Conservation (phyloP, 805 yeast genomes). For the Lipomyces sp. region DNA sequence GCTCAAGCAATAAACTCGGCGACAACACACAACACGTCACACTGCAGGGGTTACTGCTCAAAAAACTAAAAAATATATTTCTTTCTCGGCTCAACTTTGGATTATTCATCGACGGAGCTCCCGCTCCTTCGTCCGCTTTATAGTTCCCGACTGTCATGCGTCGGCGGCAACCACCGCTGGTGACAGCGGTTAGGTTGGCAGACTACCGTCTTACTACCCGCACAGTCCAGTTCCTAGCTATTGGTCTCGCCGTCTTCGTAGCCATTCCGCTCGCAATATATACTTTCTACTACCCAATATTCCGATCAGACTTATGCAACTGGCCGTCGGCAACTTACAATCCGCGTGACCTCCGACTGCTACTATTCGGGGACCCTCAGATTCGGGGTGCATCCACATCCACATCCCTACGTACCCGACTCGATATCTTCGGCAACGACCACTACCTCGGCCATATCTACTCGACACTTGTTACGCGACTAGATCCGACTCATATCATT, state of each 20-base stretch:
- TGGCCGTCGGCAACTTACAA: conserved; percentile 17
- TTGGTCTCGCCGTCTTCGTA: conserved; percentile 11
- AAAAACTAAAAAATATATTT: too few relatives aligned
- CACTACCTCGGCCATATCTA: conserved; percentile 85
- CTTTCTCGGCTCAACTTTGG: background rate
- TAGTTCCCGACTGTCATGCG: background rate
- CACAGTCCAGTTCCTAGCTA: background rate
- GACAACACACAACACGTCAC: too few relatives aligned
- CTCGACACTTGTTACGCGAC: conserved; percentile 61
- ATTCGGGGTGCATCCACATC: conserved; percentile 83
- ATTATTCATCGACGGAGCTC: background rate
- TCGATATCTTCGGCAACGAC: conserved; percentile 92
- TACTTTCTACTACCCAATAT: conserved; percentile 18
- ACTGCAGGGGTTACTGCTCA: too few relatives aligned
- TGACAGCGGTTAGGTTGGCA: background rate
- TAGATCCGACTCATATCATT: conserved; percentile 78
- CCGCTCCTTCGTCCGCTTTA: background rate
- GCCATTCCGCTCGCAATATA: conserved; percentile 18
- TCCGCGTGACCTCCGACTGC: conserved; percentile 44
- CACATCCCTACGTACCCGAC: conserved; percentile 70
- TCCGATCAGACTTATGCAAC: conserved; percentile 15
- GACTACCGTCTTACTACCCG: background rate
- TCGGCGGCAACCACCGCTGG: background rate
- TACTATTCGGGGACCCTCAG: conserved; percentile 96
- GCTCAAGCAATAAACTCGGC: too few relatives aligned